phyloP scores from a whole-genome alignment of 257 asterid genomes.

The Perilla frutescens region DNA sequence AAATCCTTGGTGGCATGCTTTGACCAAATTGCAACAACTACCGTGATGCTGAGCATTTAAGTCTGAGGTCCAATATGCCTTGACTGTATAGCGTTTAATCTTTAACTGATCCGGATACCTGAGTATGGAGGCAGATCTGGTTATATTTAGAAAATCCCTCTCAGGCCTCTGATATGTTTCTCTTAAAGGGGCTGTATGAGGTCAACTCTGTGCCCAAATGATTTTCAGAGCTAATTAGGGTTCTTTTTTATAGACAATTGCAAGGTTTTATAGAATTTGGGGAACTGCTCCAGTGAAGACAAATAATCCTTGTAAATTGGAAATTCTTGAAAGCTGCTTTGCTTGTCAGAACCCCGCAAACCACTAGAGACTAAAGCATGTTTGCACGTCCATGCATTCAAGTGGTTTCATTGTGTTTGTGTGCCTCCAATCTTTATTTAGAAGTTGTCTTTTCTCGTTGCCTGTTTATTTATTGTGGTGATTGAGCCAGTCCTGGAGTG shows the following conservation, averaged over 20 bases:
- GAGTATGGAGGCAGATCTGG: too few species aligned
- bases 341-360: background rate
- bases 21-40: too few species aligned
- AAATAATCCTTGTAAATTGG: background rate
- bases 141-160: too few species aligned
- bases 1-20: too few species aligned
- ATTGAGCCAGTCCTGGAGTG: background rate
- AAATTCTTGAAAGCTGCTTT: background rate
- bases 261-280: background rate
- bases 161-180: too few species aligned
- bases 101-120: too few species aligned
- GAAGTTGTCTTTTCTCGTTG: background rate
- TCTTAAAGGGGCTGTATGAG: too few species aligned
- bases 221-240: too few species aligned
- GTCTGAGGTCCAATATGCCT: too few species aligned
- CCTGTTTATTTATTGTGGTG: background rate
- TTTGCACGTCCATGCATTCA: background rate
- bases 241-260: background rate
- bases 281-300: background rate
- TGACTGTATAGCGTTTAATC: too few species aligned
- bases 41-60: too few species aligned
- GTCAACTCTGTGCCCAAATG: too few species aligned
- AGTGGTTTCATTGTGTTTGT: background rate
- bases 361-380: background rate
- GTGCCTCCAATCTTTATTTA: background rate